Percentiles rank a stretch among this genome's conserved stretches.
These are phyloP conservation scores for Talaromyces islandicus DNA, from an alignment of 2,329 filamentous ascomycete species.

Conservation along the genomic window DNA sequence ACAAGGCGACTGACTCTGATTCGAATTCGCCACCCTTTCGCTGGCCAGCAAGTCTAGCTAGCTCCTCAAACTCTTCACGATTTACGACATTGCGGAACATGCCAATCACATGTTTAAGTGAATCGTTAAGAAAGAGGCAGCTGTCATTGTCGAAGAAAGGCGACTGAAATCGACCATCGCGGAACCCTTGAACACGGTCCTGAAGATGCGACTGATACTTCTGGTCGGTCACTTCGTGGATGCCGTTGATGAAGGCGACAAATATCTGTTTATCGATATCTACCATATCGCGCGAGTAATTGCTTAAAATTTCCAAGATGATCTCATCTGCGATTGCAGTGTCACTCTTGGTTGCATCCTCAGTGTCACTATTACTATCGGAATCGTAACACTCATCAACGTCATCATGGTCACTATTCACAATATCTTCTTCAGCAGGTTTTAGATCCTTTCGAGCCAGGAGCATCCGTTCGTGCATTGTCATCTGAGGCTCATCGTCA, in stretches of 20 bases:
- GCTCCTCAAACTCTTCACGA: slow-evolving; percentile 29
- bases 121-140: slow-evolving; percentile 34
- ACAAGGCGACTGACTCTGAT: slow-evolving; percentile 16
- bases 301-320: slow-evolving; percentile 12
- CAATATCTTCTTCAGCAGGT: not conserved
- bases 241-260: slow-evolving; percentile 37
- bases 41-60: slow-evolving; percentile 23
- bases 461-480: slow-evolving; percentile 36
- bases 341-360: slow-evolving; percentile 10
- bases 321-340: slow-evolving; percentile 13
- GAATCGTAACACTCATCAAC: slow-evolving; percentile 12
- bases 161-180: slow-evolving; percentile 22
- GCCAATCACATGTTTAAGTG: slow-evolving; percentile 33
- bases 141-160: slow-evolving; percentile 29
- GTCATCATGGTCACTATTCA: not conserved
- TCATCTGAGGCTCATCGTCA: slow-evolving; percentile 26
- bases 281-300: slow-evolving; percentile 30
- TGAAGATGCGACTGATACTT: slow-evolving; percentile 29
- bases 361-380: no score
- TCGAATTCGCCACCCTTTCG: slow-evolving; percentile 13
- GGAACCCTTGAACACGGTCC: slow-evolving; percentile 28
- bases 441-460: slow-evolving; percentile 18
- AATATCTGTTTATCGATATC: slow-evolving; percentile 35
- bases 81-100: slow-evolving; percentile 35
- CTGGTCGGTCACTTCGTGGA: slow-evolving; percentile 29